These are phyloP conservation scores for Sporothrix variecibatus DNA, from an alignment of 2,329 filamentous ascomycete species.

Conservation along the genomic window DNA sequence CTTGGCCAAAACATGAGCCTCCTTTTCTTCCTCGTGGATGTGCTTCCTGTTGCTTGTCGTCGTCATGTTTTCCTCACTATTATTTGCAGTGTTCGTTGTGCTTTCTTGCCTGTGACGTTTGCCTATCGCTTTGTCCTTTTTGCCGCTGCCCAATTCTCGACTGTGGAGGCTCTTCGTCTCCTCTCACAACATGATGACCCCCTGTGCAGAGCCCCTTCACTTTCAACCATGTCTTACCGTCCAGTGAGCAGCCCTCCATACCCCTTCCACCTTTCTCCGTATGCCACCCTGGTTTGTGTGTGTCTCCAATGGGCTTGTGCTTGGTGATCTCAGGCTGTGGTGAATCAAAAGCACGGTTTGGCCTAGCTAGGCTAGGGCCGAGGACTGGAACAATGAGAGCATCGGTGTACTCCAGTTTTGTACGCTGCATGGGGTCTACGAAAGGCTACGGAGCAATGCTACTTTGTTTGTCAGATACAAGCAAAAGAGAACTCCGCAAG, in stretches of 20 bases:
- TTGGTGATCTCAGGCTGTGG: conserved; percentile 14
- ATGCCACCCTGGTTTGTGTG: not conserved
- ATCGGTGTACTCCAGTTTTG: not conserved
- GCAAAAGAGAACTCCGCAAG: conserved; percentile 5
- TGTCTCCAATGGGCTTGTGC: conserved; percentile 11
- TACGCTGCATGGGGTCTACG: not conserved
- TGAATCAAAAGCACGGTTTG: not conserved
- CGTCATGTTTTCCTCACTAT: not conserved
- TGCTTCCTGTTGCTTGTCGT: not conserved
- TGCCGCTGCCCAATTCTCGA: not conserved
- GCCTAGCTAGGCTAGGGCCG: not conserved
- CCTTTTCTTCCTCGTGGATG: not conserved
- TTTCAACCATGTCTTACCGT: not conserved
- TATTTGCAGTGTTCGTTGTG: not conserved
- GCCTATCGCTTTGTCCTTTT: not conserved
- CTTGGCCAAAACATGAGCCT: conserved; percentile 11
- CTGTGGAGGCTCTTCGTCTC: not conserved
- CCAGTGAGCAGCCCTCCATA: conserved; percentile 4
- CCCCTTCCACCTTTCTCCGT: not conserved
- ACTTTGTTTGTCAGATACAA: not conserved
- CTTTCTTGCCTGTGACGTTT: not conserved
- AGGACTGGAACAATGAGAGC: not conserved
- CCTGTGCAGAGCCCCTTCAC: conserved; percentile 13
- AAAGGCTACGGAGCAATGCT: not conserved
- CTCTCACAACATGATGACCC: not conserved